Conservation (phyloP, 108 stramenopile genomes). For the Cyclostephanos invisitatus region DNA sequence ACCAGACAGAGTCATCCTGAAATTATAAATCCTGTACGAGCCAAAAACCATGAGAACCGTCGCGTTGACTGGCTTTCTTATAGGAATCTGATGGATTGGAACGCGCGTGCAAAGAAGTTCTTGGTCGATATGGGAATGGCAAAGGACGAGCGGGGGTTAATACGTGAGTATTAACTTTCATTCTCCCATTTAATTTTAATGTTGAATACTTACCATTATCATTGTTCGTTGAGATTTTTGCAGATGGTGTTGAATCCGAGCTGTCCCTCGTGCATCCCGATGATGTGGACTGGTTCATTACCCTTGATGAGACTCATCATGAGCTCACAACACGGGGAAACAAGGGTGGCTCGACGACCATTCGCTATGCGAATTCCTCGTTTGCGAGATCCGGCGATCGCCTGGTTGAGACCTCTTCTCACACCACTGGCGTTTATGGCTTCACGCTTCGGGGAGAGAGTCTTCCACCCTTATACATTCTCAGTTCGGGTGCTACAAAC, state of each 20-base stretch:
- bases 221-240: not conserved
- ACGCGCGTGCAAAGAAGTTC: not conserved
- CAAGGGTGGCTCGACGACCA: not conserved
- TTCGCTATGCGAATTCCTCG: too few relatives aligned
- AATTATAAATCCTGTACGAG: not conserved
- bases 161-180: not conserved
- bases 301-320: conserved; percentile 9
- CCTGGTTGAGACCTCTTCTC: too few relatives aligned
- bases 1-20: not conserved
- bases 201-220: too few relatives aligned
- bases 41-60: conserved; percentile 10
- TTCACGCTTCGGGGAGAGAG: too few relatives aligned
- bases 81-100: conserved; percentile 3
- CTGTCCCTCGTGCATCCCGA: not conserved
- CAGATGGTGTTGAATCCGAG: conserved; percentile 1
- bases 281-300: conserved; percentile 6
- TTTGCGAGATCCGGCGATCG: too few relatives aligned
- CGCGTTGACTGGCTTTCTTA: conserved; percentile 7
- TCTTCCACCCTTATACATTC: too few relatives aligned
- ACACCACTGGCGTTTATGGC: too few relatives aligned
- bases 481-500: too few relatives aligned
- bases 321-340: not conserved
- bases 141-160: not conserved
- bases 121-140: not conserved
- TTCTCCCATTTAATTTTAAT: not conserved